A percentile compares a stretch with the other conserved stretches of the same genome.
These are phyloP conservation scores for Irpex rosettiformis DNA, from an alignment of 1,284 basidiomycete species.

Conservation along the genomic window DNA sequence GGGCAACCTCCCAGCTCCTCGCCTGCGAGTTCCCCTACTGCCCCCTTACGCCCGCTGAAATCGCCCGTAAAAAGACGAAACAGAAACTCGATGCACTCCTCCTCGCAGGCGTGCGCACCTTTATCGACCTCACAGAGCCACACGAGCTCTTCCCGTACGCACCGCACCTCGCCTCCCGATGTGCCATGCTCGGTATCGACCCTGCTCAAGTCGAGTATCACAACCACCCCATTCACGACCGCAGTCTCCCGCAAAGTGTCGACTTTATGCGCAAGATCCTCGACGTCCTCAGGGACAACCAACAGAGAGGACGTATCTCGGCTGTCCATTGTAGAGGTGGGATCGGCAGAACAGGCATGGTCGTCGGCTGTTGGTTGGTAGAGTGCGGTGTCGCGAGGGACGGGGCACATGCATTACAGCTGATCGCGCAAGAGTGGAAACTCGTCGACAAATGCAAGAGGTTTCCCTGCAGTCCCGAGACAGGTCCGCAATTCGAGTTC, in stretches of 20 bases:
- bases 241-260: constrained; percentile 53
- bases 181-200: constrained; percentile 51
- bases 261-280: constrained; percentile 56
- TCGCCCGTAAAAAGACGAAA: constrained; percentile 34
- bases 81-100: constrained; percentile 70
- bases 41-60: constrained; percentile 39
- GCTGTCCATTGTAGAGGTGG: constrained; percentile 77
- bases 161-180: constrained; percentile 50
- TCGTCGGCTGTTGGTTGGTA: constrained; percentile 76
- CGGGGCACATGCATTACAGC: constrained; percentile 58
- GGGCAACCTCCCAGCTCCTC: constrained; percentile 67
- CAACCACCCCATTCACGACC: constrained; percentile 72
- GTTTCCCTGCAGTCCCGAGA: constrained; percentile 75
- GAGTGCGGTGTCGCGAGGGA: constrained; percentile 57
- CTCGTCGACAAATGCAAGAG: constrained; percentile 71
- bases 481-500: constrained; percentile 70
- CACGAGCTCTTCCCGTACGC: constrained; percentile 68
- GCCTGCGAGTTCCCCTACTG: constrained; percentile 78
- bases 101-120: constrained; percentile 66
- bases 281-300: constrained; percentile 54
- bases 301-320: constrained; percentile 47
- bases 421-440: constrained; percentile 67
- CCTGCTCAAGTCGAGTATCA: constrained; percentile 58
- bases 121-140: constrained; percentile 74
- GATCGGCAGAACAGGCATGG: constrained; percentile 72